Evolutionary conservation across 768 basidiomycete genomes (phyloP), one percentile per base, ranked within the genome.

Genomic region (Lentinula aciculospora): DNA sequence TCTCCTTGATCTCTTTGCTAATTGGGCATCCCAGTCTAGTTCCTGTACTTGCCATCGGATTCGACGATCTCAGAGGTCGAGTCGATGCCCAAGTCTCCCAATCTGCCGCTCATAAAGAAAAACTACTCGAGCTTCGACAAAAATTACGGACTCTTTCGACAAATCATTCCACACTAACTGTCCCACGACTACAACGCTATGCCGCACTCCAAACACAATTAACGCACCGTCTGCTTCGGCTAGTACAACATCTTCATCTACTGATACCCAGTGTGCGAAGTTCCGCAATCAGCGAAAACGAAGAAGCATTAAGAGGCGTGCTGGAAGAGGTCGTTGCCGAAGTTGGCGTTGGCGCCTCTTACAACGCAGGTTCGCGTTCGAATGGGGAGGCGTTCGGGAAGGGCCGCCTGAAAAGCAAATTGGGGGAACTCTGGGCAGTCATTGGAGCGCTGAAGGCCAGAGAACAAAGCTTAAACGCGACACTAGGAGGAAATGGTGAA

Each of bases 401-500:
- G 40, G 82, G 87, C 53, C 71, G 87, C 65, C 75, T 88, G 71
- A 79, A 82, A 32, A 84, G 84, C 44, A 89, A 88, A 65, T 66
- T 91, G 65, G 90, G 89, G 61, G 92, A 94, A 66, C 72, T 94
- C 27, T 94, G 92, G 92, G 90, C 89, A 15, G 73, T 90, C 13
- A 79, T 94, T 8, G 90, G 90, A 3, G 84, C 88, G 45, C 74
- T 93, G 17, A 80, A 80, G 7, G 78, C 82, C 27, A 72, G 78
- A 63, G 84, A 86, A 40, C 78, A 76, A 47, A 69, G 74, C 59
- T 76, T 78, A 60, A 69, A 66, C 21, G 71, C 69, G 29, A 64
- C 65, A 12, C 78, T 76, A 15, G 77, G 75, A 1, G 68, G 67
- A 27, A 58, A 44, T 2, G 76, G 79, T 7, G 88, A 85, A 63